Conservation (phyloP, 2,329 filamentous ascomycete species). For the Pezicula carpinea region DNA sequence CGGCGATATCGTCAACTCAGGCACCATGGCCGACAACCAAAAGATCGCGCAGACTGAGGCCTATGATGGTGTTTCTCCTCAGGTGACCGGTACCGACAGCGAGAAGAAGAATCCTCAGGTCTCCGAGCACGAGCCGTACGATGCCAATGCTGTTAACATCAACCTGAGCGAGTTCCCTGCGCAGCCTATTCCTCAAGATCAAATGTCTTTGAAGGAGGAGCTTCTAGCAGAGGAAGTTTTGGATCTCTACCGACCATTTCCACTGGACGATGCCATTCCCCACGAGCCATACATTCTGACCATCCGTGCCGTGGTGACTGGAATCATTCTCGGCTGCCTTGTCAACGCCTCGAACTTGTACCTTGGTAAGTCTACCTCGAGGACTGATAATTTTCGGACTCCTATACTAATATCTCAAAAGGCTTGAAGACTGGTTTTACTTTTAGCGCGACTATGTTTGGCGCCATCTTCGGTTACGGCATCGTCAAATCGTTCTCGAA, state of each 20-base stretch:
- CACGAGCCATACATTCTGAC: constrained; percentile 48
- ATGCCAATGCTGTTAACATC: constrained; percentile 5
- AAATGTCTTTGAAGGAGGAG: constrained; percentile 10
- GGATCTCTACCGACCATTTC: constrained; percentile 8
- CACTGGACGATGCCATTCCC: constrained; percentile 29
- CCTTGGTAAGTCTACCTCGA: constrained; percentile 37
- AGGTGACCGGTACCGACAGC: background rate
- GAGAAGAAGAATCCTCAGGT: constrained; percentile 1
- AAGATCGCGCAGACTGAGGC: background rate
- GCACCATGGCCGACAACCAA: background rate
- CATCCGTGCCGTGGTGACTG: constrained; percentile 48
- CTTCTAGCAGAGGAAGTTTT: constrained; percentile 4
- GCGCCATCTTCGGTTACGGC: constrained; percentile 55
- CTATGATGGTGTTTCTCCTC: background rate
- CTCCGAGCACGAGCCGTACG: constrained; percentile 6
- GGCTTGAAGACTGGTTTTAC: constrained; percentile 49
- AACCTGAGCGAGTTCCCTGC: constrained; percentile 6
- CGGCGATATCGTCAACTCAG: background rate
- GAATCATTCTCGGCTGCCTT: constrained; percentile 51
- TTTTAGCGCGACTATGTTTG: constrained; percentile 43
- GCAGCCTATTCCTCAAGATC: constrained; percentile 2
- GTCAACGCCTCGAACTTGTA: constrained; percentile 61
- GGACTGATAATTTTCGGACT: background rate
- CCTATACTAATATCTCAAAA: constrained; percentile 16
- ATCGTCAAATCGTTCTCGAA: constrained; percentile 51